Conservation (phyloP, 495 filamentous ascomycete genomes). For the Podospora comata region DNA sequence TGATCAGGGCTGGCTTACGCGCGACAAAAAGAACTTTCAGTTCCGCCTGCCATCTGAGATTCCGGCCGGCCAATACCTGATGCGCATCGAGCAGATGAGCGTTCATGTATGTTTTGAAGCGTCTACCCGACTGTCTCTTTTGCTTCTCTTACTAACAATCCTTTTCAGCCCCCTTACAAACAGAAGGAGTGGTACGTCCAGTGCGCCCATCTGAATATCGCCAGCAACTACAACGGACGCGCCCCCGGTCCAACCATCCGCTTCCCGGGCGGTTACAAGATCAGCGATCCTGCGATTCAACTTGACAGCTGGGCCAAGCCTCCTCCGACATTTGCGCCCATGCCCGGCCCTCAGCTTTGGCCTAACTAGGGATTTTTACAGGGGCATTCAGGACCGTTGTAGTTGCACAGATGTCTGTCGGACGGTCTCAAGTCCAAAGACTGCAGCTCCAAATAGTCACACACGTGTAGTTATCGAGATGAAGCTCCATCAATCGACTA, state of each 20-base stretch:
- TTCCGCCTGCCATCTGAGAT: conserved; percentile 28
- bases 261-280: conserved; percentile 18
- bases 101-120: conserved; percentile 32
- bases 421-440: no score
- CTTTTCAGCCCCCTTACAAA: conserved; percentile 21
- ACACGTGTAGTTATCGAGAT: no score
- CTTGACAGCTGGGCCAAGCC: conserved; percentile 22
- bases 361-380: no score
- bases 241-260: conserved; percentile 17
- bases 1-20: conserved; percentile 24
- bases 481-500: no score
- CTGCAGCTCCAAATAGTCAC: no score
- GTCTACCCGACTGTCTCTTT: no score
- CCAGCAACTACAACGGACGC: conserved; percentile 23
- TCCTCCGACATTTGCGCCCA: conserved; percentile 18
- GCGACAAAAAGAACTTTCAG: conserved; percentile 19
- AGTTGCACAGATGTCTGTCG: no score
- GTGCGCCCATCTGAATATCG: conserved; percentile 47
- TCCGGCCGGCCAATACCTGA: conserved; percentile 45
- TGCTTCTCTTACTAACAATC: no score
- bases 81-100: conserved; percentile 55
- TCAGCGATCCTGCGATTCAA: conserved; percentile 18
- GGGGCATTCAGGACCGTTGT: no score
- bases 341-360: conserved; percentile 15
- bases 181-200: conserved; percentile 53